A percentile compares a stretch with the other conserved stretches of the same genome.
Evolutionary conservation across 2,329 filamentous ascomycete genomes (phyloP).

Genomic region (Tolypocladium guangdongense): DNA sequence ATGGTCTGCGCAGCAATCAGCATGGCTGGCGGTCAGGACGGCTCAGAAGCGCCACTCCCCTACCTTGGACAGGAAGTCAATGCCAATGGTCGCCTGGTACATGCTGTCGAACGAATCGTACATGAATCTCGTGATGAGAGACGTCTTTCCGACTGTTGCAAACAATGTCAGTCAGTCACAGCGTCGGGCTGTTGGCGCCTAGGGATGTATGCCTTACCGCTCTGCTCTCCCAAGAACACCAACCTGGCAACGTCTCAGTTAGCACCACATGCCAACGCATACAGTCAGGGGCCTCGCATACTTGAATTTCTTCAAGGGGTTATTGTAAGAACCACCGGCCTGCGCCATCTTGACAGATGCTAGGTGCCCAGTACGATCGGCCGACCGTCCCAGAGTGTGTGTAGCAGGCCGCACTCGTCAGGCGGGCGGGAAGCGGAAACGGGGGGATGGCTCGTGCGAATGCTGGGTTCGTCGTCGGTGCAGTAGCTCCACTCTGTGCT

Average conservation of each 20-base stretch:
- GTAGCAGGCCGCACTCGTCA: background rate
- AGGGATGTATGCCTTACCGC: conserved; percentile 52
- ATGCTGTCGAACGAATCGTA: conserved; percentile 99
- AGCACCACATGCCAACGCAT: conserved; percentile 2
- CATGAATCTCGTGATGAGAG: conserved; percentile 98
- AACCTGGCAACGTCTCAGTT: conserved; percentile 44
- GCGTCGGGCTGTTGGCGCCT: too few relatives aligned
- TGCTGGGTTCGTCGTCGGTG: background rate
- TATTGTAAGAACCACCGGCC: conserved; percentile 81
- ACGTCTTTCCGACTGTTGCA: conserved; percentile 84
- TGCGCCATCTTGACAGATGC: conserved; percentile 60
- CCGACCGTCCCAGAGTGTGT: background rate
- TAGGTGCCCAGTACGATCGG: background rate
- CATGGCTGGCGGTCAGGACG: background rate
- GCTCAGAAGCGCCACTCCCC: conserved; percentile 5
- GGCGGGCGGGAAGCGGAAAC: background rate
- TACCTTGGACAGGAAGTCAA: conserved; percentile 98
- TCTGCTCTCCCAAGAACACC: conserved; percentile 97
- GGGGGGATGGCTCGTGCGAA: background rate
- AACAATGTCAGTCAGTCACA: conserved; percentile 12
- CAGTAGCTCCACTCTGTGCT: background rate
- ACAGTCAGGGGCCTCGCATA: conserved; percentile 27
- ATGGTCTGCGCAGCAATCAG: conserved; percentile 52
- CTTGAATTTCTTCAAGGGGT: conserved; percentile 99
- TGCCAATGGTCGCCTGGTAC: conserved; percentile 98